Evolutionary conservation across 1,284 basidiomycete genomes (phyloP).

Genomic region (Kalmanozyma brasiliensis): DNA sequence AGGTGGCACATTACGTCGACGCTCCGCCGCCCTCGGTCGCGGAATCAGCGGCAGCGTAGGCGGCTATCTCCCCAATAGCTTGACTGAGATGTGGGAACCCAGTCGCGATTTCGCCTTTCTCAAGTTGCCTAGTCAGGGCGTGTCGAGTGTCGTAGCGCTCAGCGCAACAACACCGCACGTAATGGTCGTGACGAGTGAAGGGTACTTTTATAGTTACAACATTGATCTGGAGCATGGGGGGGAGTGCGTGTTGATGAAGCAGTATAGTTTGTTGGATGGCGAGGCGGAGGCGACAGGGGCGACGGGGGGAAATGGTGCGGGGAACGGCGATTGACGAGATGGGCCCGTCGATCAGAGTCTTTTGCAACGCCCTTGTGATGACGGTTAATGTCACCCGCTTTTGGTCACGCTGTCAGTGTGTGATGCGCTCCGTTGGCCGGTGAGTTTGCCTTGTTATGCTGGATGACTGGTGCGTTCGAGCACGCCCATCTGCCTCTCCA

Average conservation of each 20-base stretch:
- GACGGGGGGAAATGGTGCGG: background rate
- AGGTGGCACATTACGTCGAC: slow-evolving; percentile 69
- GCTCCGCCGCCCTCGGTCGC: slow-evolving; percentile 72
- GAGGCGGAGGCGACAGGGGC: background rate
- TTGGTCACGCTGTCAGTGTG: too few relatives aligned
- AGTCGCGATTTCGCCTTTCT: slow-evolving; percentile 92
- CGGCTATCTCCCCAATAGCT: slow-evolving; percentile 86
- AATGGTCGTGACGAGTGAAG: slow-evolving; percentile 95
- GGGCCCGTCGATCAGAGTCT: too few relatives aligned
- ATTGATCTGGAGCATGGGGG: slow-evolving; percentile 97
- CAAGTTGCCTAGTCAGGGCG: slow-evolving; percentile 83
- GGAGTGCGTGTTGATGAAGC: slow-evolving; percentile 89
- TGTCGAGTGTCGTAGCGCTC: slow-evolving; percentile 67
- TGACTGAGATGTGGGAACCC: slow-evolving; percentile 98
- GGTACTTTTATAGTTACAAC: slow-evolving; percentile 92
- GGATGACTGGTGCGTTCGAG: too few relatives aligned
- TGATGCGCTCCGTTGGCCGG: too few relatives aligned
- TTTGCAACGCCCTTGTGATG: too few relatives aligned
- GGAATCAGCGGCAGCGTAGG: slow-evolving; percentile 74
- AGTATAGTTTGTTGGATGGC: slow-evolving; percentile 2
- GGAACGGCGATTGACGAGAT: background rate
- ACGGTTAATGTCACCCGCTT: too few relatives aligned
- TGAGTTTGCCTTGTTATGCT: too few relatives aligned
- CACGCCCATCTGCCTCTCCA: too few relatives aligned
- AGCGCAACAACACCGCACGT: slow-evolving; percentile 84